These are phyloP conservation scores for Turritis glabra DNA, from an alignment of 345 rosid genomes.

Conservation along the genomic window DNA sequence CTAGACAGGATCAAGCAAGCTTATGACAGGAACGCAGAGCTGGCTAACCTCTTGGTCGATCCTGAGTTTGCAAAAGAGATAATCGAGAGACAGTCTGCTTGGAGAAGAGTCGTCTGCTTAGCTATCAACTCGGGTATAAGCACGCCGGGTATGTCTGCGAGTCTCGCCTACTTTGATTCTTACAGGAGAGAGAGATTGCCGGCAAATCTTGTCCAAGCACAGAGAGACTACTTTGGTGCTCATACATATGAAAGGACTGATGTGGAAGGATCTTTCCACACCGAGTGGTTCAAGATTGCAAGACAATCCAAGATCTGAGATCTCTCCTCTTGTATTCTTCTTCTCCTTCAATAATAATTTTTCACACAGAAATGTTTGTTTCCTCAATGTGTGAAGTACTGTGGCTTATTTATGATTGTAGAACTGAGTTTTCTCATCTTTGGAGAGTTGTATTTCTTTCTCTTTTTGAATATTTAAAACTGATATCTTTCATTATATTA, in stretches of 20 bases:
- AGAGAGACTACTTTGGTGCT: constrained; percentile 94
- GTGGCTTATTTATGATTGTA: constrained; percentile 18
- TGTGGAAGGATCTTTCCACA: constrained; percentile 87
- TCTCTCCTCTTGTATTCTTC: constrained; percentile 14
- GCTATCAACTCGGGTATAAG: constrained; percentile 90
- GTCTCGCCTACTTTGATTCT: constrained; percentile 91
- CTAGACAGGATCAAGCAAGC: constrained; percentile 97
- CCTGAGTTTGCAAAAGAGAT: constrained; percentile 97
- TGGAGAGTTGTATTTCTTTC: background rate
- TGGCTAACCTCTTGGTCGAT: constrained; percentile 88
- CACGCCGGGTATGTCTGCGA: constrained; percentile 93
- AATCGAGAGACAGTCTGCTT: constrained; percentile 86
- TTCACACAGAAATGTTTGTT: constrained; percentile 23
- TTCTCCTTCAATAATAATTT: constrained; percentile 23
- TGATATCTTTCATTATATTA: background rate
- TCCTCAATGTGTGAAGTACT: constrained; percentile 7
- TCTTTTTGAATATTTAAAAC: background rate
- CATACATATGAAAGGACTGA: constrained; percentile 96
- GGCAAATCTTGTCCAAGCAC: constrained; percentile 97
- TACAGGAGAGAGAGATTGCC: constrained; percentile 85
- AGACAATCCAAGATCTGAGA: constrained; percentile 51
- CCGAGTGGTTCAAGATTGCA: constrained; percentile 98
- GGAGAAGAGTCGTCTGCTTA: constrained; percentile 90
- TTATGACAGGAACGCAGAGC: constrained; percentile 81
- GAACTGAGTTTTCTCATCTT: constrained; percentile 7